Base-by-base conservation (phyloP, 1,139 yeast genomes). In the Suhomyces bribrorum region DNA sequence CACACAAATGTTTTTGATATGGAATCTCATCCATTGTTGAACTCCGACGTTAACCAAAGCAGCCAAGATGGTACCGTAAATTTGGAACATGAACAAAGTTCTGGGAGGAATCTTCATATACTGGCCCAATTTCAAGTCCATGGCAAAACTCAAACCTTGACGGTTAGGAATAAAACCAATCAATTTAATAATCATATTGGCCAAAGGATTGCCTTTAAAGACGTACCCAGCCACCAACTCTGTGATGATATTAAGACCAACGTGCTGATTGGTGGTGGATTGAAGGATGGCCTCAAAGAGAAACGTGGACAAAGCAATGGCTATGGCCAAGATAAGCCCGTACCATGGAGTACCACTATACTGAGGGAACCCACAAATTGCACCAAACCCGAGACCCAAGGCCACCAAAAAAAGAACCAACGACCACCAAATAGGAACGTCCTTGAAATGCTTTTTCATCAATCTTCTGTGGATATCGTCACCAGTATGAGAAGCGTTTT, bases 341-440 rank as follows among this genome's bases (percentile, higher is more conserved):
- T 69, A 64, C 32, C 64, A 59, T 6, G 70, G 69, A 29, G 63
- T 51, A 11, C 62, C 61, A 15, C 67, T 59, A 14, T 55, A 53
- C 6, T 49, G 44, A 9, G 43, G 48, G 39, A 37, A 49, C 4
- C 54, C 56, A 18, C 47, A 46, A 44, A 64, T 59, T 0, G 66
- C 53, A 2, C 58, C 60, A 37, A 66, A 63, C 0, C 68, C 59
- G n/a, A 64, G 40, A 0, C 56, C 66, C n/a, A 63, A 34, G 9
- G 60, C 52, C 9, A 62, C 43, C 13, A 54, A 52, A 40, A 66
- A 66, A 6, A 66, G 46, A 2, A 57, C 38, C 1, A 44, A 51
- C 40, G 62, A 66, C 73, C 73, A 69, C 66, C 71, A 66, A 32
- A 58, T 62, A 3, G 75, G 73, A 5, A 65, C 66, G 37, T 64